Base-by-base conservation (phyloP, 345 rosid species). In the Sonneratia alba region DNA sequence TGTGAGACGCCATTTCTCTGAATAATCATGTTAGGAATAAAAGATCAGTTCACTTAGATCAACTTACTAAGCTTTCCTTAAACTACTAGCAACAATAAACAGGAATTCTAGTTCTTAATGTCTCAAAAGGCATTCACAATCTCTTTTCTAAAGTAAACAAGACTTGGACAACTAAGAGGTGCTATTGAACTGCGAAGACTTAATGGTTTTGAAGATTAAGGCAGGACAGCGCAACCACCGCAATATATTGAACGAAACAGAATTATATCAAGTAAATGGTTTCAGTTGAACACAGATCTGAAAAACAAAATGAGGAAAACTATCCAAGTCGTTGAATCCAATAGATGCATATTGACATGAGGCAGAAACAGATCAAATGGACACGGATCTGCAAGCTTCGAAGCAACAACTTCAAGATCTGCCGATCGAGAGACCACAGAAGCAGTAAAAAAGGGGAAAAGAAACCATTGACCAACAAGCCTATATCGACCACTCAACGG, bases 1-100 rank as follows among this genome's bases (percentile, higher is more conserved):
- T 84, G 85, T 95, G 99, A 22, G 97, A 90, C 13, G 96, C 97
- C 99, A 95, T 94, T 85, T 72, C 79, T 70, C 86, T 83, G 72
- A n/a, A 72, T n/a, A 48, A 66, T 51, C 65, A 47, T 3, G 7
- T 4, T 3, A 16, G n/a, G 3, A 34, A 63, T 2, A 65, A 64
- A 37, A 51, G 13, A 15, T 65, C 27, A 22, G 62, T 49, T 32
- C 19, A 15, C 57, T 45, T 16, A 9, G 15, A 27, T 69, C 36
- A 24, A 14, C 59, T 22, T 15, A 22, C 22, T 42, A 42, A 42
- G 45, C 45, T 42, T 1, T 9, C 45, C 55, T 32, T 69, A 45
- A 42, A 69, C 48, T 11, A 57, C 1, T 10, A 57, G 61, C 61
- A 57, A 22, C 63, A 21, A 5, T n/a, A n/a, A 55, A 55, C 18